These are phyloP conservation scores for Puccinia novopanici DNA, from an alignment of 1,284 basidiomycete species.

Conservation along the genomic window DNA sequence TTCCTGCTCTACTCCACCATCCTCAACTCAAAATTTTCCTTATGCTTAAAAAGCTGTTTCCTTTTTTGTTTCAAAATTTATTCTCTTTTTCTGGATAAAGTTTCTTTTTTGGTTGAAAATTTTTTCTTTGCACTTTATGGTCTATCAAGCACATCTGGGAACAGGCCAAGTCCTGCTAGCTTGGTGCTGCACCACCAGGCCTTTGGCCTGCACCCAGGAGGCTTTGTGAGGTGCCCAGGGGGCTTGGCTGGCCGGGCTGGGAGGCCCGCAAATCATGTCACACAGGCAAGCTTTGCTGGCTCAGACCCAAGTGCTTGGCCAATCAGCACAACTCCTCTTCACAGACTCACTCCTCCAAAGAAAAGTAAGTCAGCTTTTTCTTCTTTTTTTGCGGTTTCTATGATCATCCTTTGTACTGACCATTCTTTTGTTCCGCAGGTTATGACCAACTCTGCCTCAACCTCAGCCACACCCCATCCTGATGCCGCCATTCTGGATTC, in stretches of 20 bases:
- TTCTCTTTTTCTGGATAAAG: too few species aligned
- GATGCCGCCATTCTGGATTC: not conserved
- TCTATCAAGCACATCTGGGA: too few species aligned
- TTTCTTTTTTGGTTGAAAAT: too few species aligned
- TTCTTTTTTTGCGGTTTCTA: not conserved
- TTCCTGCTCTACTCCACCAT: too few species aligned
- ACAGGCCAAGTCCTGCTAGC: too few species aligned
- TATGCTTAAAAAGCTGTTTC: too few species aligned
- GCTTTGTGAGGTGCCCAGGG: not conserved
- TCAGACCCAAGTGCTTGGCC: conserved; percentile 8
- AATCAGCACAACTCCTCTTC: not conserved
- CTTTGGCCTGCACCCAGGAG: not conserved
- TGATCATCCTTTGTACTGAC: not conserved
- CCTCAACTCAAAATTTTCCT: too few species aligned
- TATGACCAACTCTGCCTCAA: not conserved
- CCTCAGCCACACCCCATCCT: not conserved
- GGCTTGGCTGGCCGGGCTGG: too few species aligned
- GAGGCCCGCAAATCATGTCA: not conserved
- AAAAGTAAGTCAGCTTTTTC: not conserved
- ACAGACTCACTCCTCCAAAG: not conserved
- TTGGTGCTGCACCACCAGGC: too few species aligned
- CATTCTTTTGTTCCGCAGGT: not conserved
- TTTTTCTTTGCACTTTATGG: too few species aligned
- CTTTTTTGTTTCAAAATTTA: too few species aligned
- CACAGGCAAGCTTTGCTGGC: conserved; percentile 1